These are phyloP conservation scores for Penicillium sp. DNA, from an alignment of 2,329 filamentous ascomycete genomes.

Conservation along the genomic window DNA sequence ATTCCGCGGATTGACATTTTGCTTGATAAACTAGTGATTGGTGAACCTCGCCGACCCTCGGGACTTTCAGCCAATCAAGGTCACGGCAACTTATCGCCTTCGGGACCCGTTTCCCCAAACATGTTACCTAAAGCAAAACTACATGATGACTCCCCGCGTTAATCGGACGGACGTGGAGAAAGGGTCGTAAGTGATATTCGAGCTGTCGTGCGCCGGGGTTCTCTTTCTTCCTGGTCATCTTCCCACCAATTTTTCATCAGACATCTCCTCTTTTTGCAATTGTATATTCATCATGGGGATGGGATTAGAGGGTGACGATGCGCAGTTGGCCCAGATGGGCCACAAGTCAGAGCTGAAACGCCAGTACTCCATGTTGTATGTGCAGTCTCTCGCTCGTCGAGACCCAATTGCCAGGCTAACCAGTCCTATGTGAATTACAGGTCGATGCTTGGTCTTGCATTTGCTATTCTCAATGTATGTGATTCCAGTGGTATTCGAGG, in stretches of 20 bases:
- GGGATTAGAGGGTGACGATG: conserved; percentile 43
- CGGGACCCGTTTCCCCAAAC: conserved; percentile 20
- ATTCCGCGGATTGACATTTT: conserved; percentile 6
- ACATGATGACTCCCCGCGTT: conserved; percentile 13
- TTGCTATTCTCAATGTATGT: conserved; percentile 55
- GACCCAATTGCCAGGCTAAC: conserved; percentile 7
- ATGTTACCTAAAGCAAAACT: conserved; percentile 21
- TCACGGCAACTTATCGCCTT: conserved; percentile 11
- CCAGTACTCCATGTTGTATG: conserved; percentile 51
- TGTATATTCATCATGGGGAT: conserved; percentile 11
- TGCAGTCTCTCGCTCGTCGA: not conserved
- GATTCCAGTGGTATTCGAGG: not conserved
- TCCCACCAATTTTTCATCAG: not conserved
- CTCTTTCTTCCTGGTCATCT: conserved; percentile 3
- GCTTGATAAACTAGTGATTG: conserved; percentile 6
- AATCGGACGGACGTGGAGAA: conserved; percentile 5
- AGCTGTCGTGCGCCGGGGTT: conserved; percentile 7
- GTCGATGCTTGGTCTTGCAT: conserved; percentile 58
- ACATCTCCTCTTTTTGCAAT: conserved; percentile 1
- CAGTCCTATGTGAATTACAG: conserved; percentile 13
- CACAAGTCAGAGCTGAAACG: conserved; percentile 55
- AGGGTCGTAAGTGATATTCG: conserved; percentile 17
- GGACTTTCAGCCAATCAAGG: conserved; percentile 9
- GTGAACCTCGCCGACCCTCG: conserved; percentile 11
- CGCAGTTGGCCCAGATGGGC: conserved; percentile 52